A percentile compares a stretch with the other conserved stretches of the same genome.
Evolutionary conservation across 495 filamentous ascomycete species (phyloP).

Genomic region (Xylaria sp.): DNA sequence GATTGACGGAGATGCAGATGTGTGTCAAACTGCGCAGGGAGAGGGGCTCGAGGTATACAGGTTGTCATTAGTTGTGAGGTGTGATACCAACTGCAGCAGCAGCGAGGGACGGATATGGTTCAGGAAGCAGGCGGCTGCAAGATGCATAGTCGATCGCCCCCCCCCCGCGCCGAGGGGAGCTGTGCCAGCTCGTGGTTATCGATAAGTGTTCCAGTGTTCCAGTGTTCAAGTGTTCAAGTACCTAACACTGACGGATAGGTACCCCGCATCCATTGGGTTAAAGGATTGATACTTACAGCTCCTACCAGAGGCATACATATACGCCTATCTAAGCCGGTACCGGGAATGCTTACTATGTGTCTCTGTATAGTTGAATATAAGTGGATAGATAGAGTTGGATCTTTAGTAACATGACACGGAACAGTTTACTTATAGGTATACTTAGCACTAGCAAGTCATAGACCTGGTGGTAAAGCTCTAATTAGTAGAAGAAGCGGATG

Average conservation of each 20-base stretch:
- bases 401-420: background rate
- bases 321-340: background rate
- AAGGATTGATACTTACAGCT: background rate
- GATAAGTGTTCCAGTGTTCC: constrained; percentile 20
- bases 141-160: constrained; percentile 10
- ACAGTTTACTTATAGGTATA: background rate
- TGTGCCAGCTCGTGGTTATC: constrained; percentile 4
- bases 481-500: background rate
- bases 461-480: background rate
- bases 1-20: constrained; percentile 19
- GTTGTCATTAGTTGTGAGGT: constrained; percentile 16
- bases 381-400: background rate
- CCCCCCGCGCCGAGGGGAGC: constrained; percentile 7
- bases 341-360: background rate
- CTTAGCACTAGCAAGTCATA: background rate
- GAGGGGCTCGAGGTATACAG: constrained; percentile 14
- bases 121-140: background rate
- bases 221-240: too few relatives aligned
- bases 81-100: constrained; percentile 18
- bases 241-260: background rate
- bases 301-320: too few relatives aligned
- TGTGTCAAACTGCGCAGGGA: constrained; percentile 7
- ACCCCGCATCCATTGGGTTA: constrained; percentile 4
- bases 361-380: background rate
- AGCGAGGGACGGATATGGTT: background rate